Evolutionary conservation across 148 eudicot species (phyloP).

Genomic region (Cornus controversa): DNA sequence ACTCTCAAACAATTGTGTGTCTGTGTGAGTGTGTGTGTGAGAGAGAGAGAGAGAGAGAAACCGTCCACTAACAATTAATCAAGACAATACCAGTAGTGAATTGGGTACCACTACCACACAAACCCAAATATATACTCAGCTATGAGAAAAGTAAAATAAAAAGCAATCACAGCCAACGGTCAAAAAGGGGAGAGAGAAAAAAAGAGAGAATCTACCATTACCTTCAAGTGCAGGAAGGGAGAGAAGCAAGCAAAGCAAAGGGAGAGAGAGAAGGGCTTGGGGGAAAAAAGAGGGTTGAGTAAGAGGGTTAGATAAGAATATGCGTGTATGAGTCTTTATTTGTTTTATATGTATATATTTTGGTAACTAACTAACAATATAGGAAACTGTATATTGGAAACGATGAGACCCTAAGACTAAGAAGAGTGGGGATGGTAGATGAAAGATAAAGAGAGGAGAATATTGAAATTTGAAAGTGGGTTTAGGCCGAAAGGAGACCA

Average conservation of each 20-base stretch:
- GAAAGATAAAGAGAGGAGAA: background rate
- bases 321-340: background rate
- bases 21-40: too few species aligned
- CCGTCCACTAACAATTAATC: too few species aligned
- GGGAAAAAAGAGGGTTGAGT: conserved; percentile 28
- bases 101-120: too few species aligned
- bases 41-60: conserved; percentile 1
- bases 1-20: background rate
- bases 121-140: too few species aligned
- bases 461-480: background rate
- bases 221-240: conserved; percentile 43
- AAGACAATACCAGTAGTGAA: too few species aligned
- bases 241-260: conserved; percentile 45
- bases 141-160: too few species aligned
- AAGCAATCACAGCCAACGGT: background rate
- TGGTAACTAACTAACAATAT: background rate
- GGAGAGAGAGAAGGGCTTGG: background rate
- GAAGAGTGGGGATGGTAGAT: conserved; percentile 2
- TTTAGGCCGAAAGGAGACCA: background rate
- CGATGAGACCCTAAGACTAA: background rate
- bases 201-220: conserved; percentile 35
- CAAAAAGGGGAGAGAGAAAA: conserved; percentile 19
- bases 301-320: conserved; percentile 48
- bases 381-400: background rate
- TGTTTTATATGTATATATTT: background rate